Base-by-base conservation (phyloP, 192 early-diverging fungal species). In the Coemansia sp. region DNA sequence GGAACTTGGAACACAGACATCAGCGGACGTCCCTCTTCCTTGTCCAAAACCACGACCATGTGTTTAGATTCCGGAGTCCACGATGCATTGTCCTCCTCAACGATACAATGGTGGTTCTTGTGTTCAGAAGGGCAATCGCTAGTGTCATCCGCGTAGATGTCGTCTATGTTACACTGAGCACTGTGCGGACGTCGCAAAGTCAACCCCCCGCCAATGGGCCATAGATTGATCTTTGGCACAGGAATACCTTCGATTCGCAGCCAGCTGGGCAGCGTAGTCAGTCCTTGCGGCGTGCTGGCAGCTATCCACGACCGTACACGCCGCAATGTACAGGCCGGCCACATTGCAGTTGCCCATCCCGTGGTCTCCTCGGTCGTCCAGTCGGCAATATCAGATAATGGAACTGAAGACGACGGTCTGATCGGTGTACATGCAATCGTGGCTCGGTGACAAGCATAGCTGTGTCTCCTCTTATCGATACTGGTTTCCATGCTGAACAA, bases 1-100 rank as follows among this genome's bases (percentile, higher is more conserved):
- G 92, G 92, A 14, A 91, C 70, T 47, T 93, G 79, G 59, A 81
- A 81, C 37, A 74, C 73, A 1, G 72, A 70, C 75, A 85, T 75
- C 39, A 85, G 72, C 42, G 57, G 62, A 16, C 62, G 67, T 9
- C 16, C 43, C 43, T 65, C 69, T 10, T 39, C 38, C 23, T 42
- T 6, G 47, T 49, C 46, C 53, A 66, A 64, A n/a, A 62, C 38
- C 46, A 62, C 10, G 30, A 57, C 30, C 30, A 30, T 55, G 19
- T 14, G 6, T 23, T 63, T 76, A 4, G 35, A 6, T 21, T 40
- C 67, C 9, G 38, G 40, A 33, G 53, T 52, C 63, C 63, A 61
- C 19, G 30, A 19, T 37, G 37, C 21, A 16, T 40, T 46, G 63
- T 46, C 44, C 19, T 64, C 16, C n/a, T 47, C 64, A n/a, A 17